These are phyloP conservation scores for Alternaria gansuensis DNA, from an alignment of 2,329 filamentous ascomycete genomes.

Conservation along the genomic window DNA sequence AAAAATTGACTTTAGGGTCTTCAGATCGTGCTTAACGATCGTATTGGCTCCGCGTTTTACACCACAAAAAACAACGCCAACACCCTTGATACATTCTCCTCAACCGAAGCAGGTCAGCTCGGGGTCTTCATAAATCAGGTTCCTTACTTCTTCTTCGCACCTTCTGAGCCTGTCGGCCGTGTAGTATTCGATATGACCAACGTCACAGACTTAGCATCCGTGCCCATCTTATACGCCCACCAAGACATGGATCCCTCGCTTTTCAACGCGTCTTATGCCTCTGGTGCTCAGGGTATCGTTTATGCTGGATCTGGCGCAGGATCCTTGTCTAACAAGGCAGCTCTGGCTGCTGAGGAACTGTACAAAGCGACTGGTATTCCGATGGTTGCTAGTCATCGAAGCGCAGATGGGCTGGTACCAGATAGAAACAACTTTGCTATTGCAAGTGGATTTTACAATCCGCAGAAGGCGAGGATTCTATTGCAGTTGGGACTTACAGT, in stretches of 20 bases:
- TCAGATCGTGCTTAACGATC: conserved; percentile 66
- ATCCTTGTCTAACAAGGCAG: conserved; percentile 50
- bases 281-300: conserved; percentile 64
- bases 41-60: conserved; percentile 67
- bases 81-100: conserved; percentile 69
- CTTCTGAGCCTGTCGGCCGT: conserved; percentile 57
- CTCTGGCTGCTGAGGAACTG: conserved; percentile 54
- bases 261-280: conserved; percentile 59
- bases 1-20: not conserved
- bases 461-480: conserved; percentile 64
- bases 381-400: conserved; percentile 62
- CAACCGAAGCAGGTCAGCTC: conserved; percentile 63
- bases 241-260: conserved; percentile 62
- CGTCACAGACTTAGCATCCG: conserved; percentile 62
- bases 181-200: conserved; percentile 53
- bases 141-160: conserved; percentile 68
- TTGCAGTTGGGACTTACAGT: conserved; percentile 53
- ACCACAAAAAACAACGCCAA: conserved; percentile 70
- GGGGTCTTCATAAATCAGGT: conserved; percentile 67
- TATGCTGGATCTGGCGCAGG: conserved; percentile 66
- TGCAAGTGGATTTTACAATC: conserved; percentile 64
- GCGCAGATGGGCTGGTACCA: conserved; percentile 64
- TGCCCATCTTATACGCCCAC: conserved; percentile 66
- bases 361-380: conserved; percentile 59
- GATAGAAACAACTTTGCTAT: conserved; percentile 46